Percentiles rank a stretch among this genome's conserved stretches.
These are phyloP conservation scores for Aspergillus awamori DNA, from an alignment of 2,329 filamentous ascomycete species.

Conservation along the genomic window DNA sequence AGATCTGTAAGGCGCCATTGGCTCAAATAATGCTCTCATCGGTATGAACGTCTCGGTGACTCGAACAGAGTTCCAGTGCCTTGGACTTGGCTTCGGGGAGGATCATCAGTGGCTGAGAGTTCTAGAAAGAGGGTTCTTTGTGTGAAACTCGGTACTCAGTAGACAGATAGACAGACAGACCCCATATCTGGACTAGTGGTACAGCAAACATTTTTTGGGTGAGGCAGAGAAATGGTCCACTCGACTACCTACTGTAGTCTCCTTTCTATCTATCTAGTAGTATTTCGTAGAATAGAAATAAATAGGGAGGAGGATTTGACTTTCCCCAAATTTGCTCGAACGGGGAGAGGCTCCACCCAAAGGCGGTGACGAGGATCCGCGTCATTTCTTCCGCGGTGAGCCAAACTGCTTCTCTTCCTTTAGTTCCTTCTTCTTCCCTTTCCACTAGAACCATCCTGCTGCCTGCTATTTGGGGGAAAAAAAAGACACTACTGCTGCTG, in stretches of 20 bases:
- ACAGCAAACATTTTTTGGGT: background rate
- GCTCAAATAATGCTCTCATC: background rate
- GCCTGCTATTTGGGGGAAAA: background rate
- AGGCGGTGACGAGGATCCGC: conserved; percentile 30
- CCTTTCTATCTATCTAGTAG: too few relatives aligned
- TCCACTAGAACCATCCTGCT: conserved; percentile 8
- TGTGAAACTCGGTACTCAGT: background rate
- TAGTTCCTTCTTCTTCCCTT: conserved; percentile 1
- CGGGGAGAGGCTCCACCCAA: conserved; percentile 10
- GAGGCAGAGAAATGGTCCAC: background rate
- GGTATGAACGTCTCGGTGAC: background rate
- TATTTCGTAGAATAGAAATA: too few relatives aligned
- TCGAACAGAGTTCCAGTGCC: background rate
- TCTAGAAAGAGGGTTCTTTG: background rate
- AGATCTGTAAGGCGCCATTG: background rate
- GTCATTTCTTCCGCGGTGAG: conserved; percentile 21
- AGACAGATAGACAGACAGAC: too few relatives aligned
- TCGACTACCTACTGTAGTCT: too few relatives aligned
- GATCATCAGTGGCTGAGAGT: background rate
- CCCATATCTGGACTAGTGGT: too few relatives aligned
- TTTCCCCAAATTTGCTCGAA: conserved; percentile 5
- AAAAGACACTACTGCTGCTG: background rate
- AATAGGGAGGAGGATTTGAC: background rate
- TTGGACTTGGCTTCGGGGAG: background rate
- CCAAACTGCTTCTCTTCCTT: conserved; percentile 16